Conservation (phyloP, 305 asterid genomes). For the Caryopteris hybrid region DNA sequence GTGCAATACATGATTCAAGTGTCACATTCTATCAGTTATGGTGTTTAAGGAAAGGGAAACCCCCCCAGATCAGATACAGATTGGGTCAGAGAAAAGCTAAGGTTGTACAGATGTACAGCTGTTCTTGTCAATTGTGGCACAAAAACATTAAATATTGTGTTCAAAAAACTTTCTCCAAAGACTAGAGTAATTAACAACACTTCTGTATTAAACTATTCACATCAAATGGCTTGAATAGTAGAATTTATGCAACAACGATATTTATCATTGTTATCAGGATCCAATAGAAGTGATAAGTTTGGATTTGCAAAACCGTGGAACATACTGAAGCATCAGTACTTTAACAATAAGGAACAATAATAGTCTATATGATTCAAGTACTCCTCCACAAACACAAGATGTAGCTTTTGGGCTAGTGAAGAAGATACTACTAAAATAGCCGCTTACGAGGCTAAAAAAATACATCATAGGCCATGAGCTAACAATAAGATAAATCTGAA, state of each 20-base stretch:
- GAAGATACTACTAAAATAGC: background rate
- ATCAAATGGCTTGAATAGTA: background rate
- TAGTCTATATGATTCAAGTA: background rate
- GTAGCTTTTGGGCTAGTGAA: background rate
- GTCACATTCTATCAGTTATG: background rate
- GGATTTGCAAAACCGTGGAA: background rate
- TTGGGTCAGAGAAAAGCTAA: background rate
- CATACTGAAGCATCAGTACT: background rate
- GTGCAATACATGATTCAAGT: background rate
- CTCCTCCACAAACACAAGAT: background rate
- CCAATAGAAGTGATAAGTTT: background rate
- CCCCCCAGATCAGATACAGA: background rate
- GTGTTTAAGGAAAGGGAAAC: background rate
- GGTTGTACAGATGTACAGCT: background rate
- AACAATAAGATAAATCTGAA: slow-evolving; percentile 3
- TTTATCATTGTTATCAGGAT: background rate
- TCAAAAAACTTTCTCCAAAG: background rate
- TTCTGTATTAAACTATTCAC: background rate
- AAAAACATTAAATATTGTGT: slow-evolving; percentile 1
- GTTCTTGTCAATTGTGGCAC: background rate
- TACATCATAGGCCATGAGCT: background rate
- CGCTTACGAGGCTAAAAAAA: background rate
- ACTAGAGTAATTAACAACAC: background rate
- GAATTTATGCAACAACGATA: background rate
- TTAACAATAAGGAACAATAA: background rate